A percentile compares a stretch with the other conserved stretches of the same genome.
Conservation (phyloP, 2,329 filamentous ascomycete species). For the Diaporthe eres region DNA sequence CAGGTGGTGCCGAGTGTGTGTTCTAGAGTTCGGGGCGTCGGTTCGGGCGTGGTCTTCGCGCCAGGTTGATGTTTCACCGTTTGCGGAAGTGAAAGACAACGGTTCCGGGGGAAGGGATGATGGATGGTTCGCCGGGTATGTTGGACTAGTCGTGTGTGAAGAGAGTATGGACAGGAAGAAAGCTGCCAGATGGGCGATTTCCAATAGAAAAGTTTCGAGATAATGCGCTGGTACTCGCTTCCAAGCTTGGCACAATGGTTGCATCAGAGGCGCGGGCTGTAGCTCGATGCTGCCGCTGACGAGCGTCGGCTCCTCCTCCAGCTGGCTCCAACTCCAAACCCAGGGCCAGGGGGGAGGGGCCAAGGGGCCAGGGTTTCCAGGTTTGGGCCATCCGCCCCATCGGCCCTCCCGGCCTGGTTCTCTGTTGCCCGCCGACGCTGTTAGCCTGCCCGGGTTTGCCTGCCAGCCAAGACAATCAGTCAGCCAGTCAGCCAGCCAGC, state of each 20-base stretch:
- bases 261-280: constrained; percentile 39
- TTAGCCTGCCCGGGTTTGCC: neutral
- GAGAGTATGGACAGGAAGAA: neutral
- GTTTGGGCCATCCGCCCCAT: constrained; percentile 33
- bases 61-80: constrained; percentile 32
- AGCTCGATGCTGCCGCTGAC: constrained; percentile 22
- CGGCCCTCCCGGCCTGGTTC: neutral
- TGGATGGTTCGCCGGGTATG: neutral
- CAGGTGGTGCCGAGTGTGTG: constrained; percentile 13
- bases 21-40: constrained; percentile 25
- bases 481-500: neutral
- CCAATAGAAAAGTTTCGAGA: constrained; percentile 37
- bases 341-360: constrained; percentile 21
- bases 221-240: constrained; percentile 34
- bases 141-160: constrained; percentile 16
- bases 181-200: constrained; percentile 24
- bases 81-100: constrained; percentile 26
- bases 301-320: constrained; percentile 31
- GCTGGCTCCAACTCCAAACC: constrained; percentile 29
- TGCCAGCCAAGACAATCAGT: neutral
- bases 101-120: neutral
- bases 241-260: constrained; percentile 40
- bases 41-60: constrained; percentile 31
- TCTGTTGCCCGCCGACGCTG: neutral
- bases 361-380: constrained; percentile 24